Percentiles rank a stretch among this genome's conserved stretches.
These are phyloP conservation scores for Lichtheimia corymbifera DNA, from an alignment of 371 early-diverging fungal species.

Conservation along the genomic window DNA sequence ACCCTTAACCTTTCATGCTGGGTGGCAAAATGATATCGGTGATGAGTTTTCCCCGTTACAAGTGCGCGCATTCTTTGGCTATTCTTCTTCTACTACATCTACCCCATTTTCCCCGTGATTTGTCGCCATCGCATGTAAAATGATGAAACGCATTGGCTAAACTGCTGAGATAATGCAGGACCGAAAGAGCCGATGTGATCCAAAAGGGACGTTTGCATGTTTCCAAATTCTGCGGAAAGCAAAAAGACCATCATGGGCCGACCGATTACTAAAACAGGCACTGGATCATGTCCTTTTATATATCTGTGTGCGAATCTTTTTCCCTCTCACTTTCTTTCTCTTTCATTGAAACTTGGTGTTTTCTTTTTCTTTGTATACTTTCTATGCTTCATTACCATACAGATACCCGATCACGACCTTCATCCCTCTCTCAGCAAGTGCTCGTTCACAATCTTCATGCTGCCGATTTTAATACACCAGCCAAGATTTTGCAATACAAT, in stretches of 20 bases:
- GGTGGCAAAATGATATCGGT: too few species aligned
- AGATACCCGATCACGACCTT: conserved; percentile 6
- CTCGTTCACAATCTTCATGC: conserved; percentile 14
- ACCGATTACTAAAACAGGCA: not conserved
- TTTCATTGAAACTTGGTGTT: conserved; percentile 1
- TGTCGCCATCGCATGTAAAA: too few species aligned
- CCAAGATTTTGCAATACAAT: conserved; percentile 35
- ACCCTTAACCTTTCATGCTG: too few species aligned
- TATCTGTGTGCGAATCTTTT: conserved; percentile 1
- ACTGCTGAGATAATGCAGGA: too few species aligned
- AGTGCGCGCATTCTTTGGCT: too few species aligned
- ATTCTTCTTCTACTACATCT: too few species aligned
- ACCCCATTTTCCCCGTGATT: too few species aligned
- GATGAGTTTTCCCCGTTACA: too few species aligned
- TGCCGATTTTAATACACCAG: conserved; percentile 35
- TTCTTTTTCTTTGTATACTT: not conserved
- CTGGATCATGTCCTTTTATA: not conserved
- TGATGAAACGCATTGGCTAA: too few species aligned
- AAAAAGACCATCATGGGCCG: not conserved
- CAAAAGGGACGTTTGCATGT: not conserved
- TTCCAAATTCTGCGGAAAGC: conserved; percentile 2
- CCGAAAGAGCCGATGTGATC: not conserved
- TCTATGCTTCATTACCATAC: not conserved
- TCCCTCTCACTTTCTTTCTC: conserved; percentile 1
- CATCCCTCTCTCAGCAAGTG: conserved; percentile 11